phyloP scores from a whole-genome alignment of 2,329 filamentous ascomycete genomes.

The Fusarium sp. region DNA sequence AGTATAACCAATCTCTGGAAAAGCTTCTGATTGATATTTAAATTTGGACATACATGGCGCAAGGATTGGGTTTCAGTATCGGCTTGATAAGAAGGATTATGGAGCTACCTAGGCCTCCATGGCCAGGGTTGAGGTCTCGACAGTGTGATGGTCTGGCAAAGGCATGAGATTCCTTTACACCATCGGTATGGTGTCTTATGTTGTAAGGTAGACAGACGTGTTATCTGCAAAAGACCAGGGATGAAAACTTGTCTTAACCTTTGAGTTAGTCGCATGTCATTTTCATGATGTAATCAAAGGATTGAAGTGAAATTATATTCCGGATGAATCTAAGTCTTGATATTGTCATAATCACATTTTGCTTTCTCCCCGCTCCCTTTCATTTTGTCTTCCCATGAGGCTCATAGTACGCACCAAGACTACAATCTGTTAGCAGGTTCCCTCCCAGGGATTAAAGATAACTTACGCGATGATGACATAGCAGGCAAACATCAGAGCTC shows the following conservation, averaged over 20 bases:
- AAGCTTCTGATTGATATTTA: neutral
- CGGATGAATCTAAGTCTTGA: neutral
- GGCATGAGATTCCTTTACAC: neutral
- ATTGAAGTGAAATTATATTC: neutral
- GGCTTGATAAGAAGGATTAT: no score
- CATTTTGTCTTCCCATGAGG: conserved; percentile 23
- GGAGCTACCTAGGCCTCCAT: neutral
- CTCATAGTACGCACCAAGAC: conserved; percentile 37
- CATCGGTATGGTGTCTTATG: neutral
- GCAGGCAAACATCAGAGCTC: conserved; percentile 65
- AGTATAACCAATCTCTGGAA: neutral
- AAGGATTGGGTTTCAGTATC: no score
- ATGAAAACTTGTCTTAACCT: no score
- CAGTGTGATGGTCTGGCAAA: neutral
- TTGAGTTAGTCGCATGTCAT: no score
- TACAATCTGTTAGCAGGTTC: neutral
- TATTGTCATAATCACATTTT: conserved; percentile 21
- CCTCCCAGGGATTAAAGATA: rapidly evolving
- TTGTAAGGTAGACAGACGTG: neutral
- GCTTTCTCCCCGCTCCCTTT: neutral
- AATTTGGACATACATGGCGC: no score
- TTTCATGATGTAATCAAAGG: neutral
- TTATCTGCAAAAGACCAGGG: neutral
- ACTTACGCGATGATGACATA: conserved; percentile 63
- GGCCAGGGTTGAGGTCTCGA: neutral